Percentiles rank a stretch among this genome's conserved stretches.
These are phyloP conservation scores for Tolypocladium tropicale DNA, from an alignment of 2,329 filamentous ascomycete genomes.

Conservation along the genomic window DNA sequence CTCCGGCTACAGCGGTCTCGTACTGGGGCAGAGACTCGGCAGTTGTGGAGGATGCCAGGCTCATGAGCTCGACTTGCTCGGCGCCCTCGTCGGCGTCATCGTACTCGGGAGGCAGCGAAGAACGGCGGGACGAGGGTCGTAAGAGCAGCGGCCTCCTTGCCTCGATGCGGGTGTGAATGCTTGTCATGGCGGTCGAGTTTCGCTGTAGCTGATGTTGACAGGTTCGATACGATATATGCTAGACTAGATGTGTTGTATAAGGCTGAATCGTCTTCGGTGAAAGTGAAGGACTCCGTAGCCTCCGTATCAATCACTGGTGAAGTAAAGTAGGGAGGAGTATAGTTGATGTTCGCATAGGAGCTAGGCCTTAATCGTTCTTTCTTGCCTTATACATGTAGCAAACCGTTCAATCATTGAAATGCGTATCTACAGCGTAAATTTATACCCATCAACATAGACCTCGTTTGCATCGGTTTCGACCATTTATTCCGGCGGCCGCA, in stretches of 20 bases:
- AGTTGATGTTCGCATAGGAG: too few species aligned
- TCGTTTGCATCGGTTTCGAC: not conserved
- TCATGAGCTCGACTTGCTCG: constrained; percentile 13
- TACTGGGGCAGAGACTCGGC: constrained; percentile 18
- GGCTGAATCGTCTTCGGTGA: not conserved
- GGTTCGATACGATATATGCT: not conserved
- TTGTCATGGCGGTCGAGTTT: constrained; percentile 7
- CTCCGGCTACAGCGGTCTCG: constrained; percentile 1
- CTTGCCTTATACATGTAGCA: too few species aligned
- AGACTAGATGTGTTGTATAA: not conserved
- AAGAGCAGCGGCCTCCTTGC: not conserved
- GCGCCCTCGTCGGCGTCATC: constrained; percentile 11
- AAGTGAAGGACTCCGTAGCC: not conserved
- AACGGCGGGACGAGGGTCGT: constrained; percentile 3
- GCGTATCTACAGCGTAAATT: not conserved
- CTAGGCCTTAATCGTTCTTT: too few species aligned
- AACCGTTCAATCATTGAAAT: not conserved
- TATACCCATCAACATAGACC: not conserved
- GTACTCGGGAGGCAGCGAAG: constrained; percentile 18
- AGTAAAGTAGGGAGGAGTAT: too few species aligned
- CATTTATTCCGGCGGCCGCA: not conserved
- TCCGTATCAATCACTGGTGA: too few species aligned
- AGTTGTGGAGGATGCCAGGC: constrained; percentile 13
- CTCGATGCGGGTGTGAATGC: constrained; percentile 5
- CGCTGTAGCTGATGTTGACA: not conserved